Evolutionary conservation across 1,284 basidiomycete species (phyloP).

Genomic region (Sporisorium exsertum): DNA sequence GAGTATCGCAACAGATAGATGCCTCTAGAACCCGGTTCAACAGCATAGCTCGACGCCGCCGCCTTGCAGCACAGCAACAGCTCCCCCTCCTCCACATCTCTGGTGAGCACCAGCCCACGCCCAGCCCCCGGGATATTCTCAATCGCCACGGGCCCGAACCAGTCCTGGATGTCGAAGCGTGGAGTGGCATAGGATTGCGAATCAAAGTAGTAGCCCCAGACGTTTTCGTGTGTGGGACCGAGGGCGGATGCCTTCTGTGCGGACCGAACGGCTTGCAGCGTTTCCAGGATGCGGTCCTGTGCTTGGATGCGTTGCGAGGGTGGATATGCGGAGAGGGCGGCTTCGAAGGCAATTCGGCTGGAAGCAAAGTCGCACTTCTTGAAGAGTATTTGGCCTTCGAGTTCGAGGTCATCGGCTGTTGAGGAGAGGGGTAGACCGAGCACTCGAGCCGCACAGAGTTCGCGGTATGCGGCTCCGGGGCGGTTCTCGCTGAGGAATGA

Average conservation of each 20-base stretch:
- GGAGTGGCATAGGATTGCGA: slow-evolving; percentile 53
- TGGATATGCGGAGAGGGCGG: slow-evolving; percentile 29
- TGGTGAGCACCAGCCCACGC: slow-evolving; percentile 60
- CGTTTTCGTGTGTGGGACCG: slow-evolving; percentile 48
- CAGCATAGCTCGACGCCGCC: slow-evolving; percentile 57
- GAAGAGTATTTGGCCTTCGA: slow-evolving; percentile 46
- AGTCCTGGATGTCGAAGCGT: slow-evolving; percentile 55
- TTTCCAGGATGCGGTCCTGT: slow-evolving; percentile 40
- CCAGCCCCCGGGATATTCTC: slow-evolving; percentile 62
- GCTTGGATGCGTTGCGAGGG: slow-evolving; percentile 14
- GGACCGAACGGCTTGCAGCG: slow-evolving; percentile 30
- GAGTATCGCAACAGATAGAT: slow-evolving; percentile 57
- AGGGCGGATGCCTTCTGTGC: slow-evolving; percentile 34
- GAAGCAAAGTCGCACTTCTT: slow-evolving; percentile 31
- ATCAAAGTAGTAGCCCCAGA: slow-evolving; percentile 56
- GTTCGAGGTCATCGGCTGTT: slow-evolving; percentile 36
- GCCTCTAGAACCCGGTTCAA: slow-evolving; percentile 51
- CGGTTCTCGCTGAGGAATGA: slow-evolving; percentile 37
- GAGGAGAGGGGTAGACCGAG: slow-evolving; percentile 16
- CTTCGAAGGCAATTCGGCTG: slow-evolving; percentile 33
- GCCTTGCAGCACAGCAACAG: slow-evolving; percentile 62
- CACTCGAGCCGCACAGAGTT: slow-evolving; percentile 43
- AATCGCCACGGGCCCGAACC: slow-evolving; percentile 58
- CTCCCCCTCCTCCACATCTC: slow-evolving; percentile 61
- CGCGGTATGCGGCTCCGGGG: slow-evolving; percentile 48